Percentiles rank a stretch among this genome's conserved stretches.
These are phyloP conservation scores for Umbelopsis sp. DNA, from an alignment of 192 early-diverging fungal genomes.

Conservation along the genomic window DNA sequence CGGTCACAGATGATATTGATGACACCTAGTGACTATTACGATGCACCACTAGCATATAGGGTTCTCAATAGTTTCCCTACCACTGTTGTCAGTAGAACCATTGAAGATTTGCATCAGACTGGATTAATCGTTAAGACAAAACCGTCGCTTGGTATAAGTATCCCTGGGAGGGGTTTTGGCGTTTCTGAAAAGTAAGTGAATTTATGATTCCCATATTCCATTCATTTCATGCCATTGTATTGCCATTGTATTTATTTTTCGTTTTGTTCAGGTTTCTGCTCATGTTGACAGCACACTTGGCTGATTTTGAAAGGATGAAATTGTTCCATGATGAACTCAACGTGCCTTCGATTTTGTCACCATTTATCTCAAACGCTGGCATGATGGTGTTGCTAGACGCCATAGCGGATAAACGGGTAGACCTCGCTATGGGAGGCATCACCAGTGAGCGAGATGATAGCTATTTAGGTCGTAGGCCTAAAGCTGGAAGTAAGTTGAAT, in stretches of 20 bases:
- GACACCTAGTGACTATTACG: background rate
- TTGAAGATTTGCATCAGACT: background rate
- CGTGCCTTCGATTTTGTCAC: background rate
- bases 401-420: background rate
- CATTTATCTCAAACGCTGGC: background rate
- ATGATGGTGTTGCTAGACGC: background rate
- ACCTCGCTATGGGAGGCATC: background rate
- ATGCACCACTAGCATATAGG: background rate
- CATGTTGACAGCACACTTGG: background rate
- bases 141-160: background rate
- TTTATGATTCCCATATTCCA: too few relatives aligned
- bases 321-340: background rate
- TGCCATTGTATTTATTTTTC: too few relatives aligned
- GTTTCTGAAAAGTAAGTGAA: conserved; percentile 2
- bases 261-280: background rate
- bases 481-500: too few relatives aligned
- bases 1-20: conserved; percentile 1
- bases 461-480: too few relatives aligned
- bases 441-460: background rate
- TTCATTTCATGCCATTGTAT: too few relatives aligned
- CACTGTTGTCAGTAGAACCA: background rate
- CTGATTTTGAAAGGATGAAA: background rate
- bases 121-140: background rate
- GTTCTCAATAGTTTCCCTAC: background rate
- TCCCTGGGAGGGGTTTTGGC: conserved; percentile 5